Evolutionary conservation across 2,329 filamentous ascomycete species (phyloP).

Genomic region (Gaeumannomyces tritici): DNA sequence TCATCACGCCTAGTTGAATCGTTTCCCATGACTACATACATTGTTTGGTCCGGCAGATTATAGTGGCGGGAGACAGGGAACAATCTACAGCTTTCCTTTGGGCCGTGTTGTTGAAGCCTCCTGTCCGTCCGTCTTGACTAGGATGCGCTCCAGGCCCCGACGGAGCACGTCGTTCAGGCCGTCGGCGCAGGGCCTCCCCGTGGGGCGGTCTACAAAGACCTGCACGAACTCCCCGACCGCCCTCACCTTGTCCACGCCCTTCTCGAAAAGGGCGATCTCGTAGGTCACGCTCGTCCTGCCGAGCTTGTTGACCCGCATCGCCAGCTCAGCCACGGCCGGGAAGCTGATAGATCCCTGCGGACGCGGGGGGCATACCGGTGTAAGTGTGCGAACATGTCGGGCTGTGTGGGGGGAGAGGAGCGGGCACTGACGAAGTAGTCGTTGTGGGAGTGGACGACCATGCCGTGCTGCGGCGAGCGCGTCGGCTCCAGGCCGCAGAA

Average conservation of each 20-base stretch:
- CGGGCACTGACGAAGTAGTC: conserved; percentile 56
- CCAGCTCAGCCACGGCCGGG: conserved; percentile 72
- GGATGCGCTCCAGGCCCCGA: conserved; percentile 46
- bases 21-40: too few relatives aligned
- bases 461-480: conserved; percentile 61
- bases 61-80: neutral
- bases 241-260: conserved; percentile 62
- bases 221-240: conserved; percentile 82
- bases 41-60: too few relatives aligned
- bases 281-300: conserved; percentile 84
- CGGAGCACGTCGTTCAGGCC: conserved; percentile 56
- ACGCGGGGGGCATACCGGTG: too few relatives aligned
- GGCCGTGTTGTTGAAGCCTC: neutral
- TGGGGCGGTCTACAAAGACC: conserved; percentile 74
- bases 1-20: too few relatives aligned
- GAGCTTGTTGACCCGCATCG: conserved; percentile 71
- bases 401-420: neutral
- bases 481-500: conserved; percentile 66
- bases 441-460: conserved; percentile 78
- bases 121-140: conserved; percentile 17
- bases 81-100: conserved; percentile 2
- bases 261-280: conserved; percentile 78
- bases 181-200: conserved; percentile 52
- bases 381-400: too few relatives aligned
- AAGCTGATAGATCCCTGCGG: conserved; percentile 58